These are phyloP conservation scores for Sporisorium scitamineum DNA, from an alignment of 1,284 basidiomycete genomes.

Conservation along the genomic window DNA sequence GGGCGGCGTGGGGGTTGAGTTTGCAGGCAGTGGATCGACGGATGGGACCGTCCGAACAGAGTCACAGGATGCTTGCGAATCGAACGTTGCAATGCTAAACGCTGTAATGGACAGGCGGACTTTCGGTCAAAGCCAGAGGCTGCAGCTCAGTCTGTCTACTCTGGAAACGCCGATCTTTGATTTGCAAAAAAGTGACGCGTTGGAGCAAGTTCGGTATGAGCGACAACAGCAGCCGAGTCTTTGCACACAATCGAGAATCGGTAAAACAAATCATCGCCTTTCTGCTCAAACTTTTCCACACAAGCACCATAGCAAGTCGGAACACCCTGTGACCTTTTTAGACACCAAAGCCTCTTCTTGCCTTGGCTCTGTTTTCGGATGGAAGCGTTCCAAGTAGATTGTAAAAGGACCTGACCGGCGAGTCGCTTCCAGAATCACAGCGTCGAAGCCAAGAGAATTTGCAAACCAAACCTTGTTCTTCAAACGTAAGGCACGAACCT, in stretches of 20 bases:
- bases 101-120: constrained; percentile 28
- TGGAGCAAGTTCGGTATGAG: constrained; percentile 7
- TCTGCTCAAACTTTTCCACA: not conserved
- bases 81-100: not conserved
- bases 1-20: constrained; percentile 21
- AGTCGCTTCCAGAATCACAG: not conserved
- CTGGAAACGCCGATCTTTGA: constrained; percentile 5
- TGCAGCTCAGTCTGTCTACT: not conserved
- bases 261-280: not conserved
- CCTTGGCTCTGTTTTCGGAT: not conserved
- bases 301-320: not conserved
- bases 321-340: not conserved
- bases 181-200: not conserved
- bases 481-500: not conserved
- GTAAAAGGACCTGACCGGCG: not conserved
- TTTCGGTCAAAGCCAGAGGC: constrained; percentile 15
- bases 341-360: not conserved
- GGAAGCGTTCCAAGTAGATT: no score
- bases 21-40: not conserved
- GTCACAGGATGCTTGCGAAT: not conserved
- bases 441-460: not conserved
- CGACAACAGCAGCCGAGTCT: not conserved
- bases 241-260: not conserved
- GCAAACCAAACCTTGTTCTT: not conserved
- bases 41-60: not conserved